A percentile compares a stretch with the other conserved stretches of the same genome.
These are phyloP conservation scores for Penicillium arizonense DNA, from an alignment of 495 filamentous ascomycete genomes.

Conservation along the genomic window DNA sequence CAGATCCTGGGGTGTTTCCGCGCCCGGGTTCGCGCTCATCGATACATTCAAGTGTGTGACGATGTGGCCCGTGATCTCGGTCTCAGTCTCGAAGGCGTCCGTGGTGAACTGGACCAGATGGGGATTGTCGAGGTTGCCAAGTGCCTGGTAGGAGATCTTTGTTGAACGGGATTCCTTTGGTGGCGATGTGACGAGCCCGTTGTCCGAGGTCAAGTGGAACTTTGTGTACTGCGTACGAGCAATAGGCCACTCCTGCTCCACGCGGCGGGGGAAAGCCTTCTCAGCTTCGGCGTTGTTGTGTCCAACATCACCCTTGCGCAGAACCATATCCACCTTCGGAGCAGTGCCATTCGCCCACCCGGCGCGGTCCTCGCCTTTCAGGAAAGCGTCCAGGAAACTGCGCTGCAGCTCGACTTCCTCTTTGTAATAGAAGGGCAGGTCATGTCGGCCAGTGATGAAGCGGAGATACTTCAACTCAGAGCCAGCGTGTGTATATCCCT, in stretches of 20 bases:
- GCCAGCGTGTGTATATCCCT: slow-evolving; percentile 58
- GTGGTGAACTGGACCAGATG: slow-evolving; percentile 53
- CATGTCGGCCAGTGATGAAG: slow-evolving; percentile 67
- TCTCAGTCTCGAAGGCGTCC: slow-evolving; percentile 52
- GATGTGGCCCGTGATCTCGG: slow-evolving; percentile 66
- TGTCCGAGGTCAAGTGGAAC: slow-evolving; percentile 48
- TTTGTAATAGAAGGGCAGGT: slow-evolving; percentile 68
- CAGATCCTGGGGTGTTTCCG: slow-evolving; percentile 48
- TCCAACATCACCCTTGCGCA: slow-evolving; percentile 62
- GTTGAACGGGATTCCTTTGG: slow-evolving; percentile 6
- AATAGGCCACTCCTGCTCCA: slow-evolving; percentile 63
- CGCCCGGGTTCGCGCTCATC: slow-evolving; percentile 38
- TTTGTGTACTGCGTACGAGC: slow-evolving; percentile 57
- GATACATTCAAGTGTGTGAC: slow-evolving; percentile 61
- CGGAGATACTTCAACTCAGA: slow-evolving; percentile 63
- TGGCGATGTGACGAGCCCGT: slow-evolving; percentile 24
- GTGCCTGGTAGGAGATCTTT: slow-evolving; percentile 53
- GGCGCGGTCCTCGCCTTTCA: slow-evolving; percentile 57
- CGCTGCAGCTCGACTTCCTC: slow-evolving; percentile 63
- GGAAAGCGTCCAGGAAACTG: slow-evolving; percentile 66
- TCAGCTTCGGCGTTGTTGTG: slow-evolving; percentile 60
- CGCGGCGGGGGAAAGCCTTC: slow-evolving; percentile 45
- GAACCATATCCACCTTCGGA: slow-evolving; percentile 53
- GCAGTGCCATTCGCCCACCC: slow-evolving; percentile 61
- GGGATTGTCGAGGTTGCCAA: slow-evolving; percentile 49